Base-by-base conservation (phyloP, 805 yeast genomes). In the Barnettozyma sucrosica region DNA sequence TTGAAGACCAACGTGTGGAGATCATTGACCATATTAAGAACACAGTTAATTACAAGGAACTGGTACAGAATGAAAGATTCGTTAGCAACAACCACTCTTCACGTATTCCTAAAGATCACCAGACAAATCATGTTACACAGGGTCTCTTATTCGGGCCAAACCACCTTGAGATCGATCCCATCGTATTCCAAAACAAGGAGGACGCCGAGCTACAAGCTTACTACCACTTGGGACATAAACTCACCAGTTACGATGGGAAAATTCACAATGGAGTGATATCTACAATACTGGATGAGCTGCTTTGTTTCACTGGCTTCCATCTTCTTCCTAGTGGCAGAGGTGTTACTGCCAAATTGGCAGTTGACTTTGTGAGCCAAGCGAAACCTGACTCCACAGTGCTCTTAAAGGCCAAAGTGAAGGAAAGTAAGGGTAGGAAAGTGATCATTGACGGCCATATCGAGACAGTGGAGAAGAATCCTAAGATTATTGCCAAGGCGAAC, bases 291-390 rank as follows among this genome's bases (percentile, higher is more conserved):
- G 98, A 92, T 65, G 97, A 90, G 62, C 83, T 85, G 0, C 67
- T 92, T 25, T 88, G 96, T 58, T 73, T 80, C 39, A 85, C 95
- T 58, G 98, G 97, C 14, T 92, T 89, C 62, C 80, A 88, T 3
- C 68, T 75, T 24, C 69, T 92, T 11, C 98, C 98, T 1, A 79
- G 81, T 48, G 76, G 80, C 47, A 73, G 84, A 44, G 99, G 98
- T 13, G 96, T 93, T 21, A 92, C 99, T 0, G 99, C 96, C 0
- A 75, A 73, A 44, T 69, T 92, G 38, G 66, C 75, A 3, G 70
- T 92, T 8, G 72, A 84, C 45, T 92, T 88, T 64, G 34, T 56
- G 9, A 50, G 61, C n/a, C 73, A 74, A 37, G 65, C 66, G 5
- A 63, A 69, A 7, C 83, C 89, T 0, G 77, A 80, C 50, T 70